phyloP scores from a whole-genome alignment of 2,329 filamentous ascomycete genomes.

The Didymella exigua region DNA sequence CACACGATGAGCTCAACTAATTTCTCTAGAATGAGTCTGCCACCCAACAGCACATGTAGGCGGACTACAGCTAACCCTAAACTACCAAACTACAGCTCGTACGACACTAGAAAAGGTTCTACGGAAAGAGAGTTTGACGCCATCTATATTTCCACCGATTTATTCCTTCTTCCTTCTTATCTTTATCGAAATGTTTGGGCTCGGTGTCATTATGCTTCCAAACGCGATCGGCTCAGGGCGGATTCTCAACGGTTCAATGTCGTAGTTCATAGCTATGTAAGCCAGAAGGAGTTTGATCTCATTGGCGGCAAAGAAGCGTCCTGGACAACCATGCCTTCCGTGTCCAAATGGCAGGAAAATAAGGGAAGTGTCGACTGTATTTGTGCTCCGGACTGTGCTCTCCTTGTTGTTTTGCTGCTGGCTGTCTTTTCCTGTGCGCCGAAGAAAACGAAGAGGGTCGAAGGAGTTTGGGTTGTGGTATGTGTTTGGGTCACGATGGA shows the following conservation, averaged over 20 bases:
- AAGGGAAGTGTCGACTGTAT: neutral
- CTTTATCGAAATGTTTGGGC: neutral
- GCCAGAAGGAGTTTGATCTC: slow-evolving; percentile 1
- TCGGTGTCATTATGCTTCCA: neutral
- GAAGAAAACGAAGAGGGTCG: neutral
- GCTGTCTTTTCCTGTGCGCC: neutral
- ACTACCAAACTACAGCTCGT: too few relatives aligned
- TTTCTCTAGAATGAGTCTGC: too few relatives aligned
- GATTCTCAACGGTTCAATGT: neutral
- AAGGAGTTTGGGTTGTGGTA: neutral
- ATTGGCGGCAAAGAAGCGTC: neutral
- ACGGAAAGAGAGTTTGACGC: too few relatives aligned
- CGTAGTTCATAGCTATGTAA: neutral
- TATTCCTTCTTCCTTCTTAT: neutral
- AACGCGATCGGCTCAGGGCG: neutral
- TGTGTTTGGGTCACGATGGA: neutral
- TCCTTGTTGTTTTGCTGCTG: neutral
- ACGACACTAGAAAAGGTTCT: too few relatives aligned
- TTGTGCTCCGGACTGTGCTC: neutral
- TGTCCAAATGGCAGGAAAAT: neutral
- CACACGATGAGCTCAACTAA: too few relatives aligned
- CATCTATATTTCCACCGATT: neutral
- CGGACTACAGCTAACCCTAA: too few relatives aligned
- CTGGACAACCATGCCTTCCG: neutral
- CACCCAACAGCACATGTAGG: too few relatives aligned